Base-by-base conservation (phyloP, 1,284 basidiomycete species). In the Cryptococcus sp. region DNA sequence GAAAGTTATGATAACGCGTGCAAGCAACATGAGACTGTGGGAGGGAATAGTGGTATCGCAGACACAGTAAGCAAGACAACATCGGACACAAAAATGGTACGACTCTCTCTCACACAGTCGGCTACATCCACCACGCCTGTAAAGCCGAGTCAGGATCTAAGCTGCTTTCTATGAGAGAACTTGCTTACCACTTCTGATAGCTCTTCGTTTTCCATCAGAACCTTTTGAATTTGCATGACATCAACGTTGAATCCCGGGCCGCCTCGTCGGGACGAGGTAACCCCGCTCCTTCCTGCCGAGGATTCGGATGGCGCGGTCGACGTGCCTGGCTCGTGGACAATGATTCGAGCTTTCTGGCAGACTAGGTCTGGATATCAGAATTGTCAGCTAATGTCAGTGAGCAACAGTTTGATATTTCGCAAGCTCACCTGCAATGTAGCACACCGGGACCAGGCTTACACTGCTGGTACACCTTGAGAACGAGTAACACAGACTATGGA, bases 351-450 rank as follows among this genome's bases (percentile, higher is more conserved):
- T 59, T 75, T 75, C 55, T 73, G 72, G 54, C 72, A 74, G 25
- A 74, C 72, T 40, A 75, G 69, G 50, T 75, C 73, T 75, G 57
- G 10, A 16, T 16, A 16, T 43, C 22, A 38, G 52, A 29, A 38
- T 39, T 19, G 47, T 23, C 39, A 34, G n/a, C 39, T 19, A 50
- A 22, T 2, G 22, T 8, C n/a, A 11, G n/a, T 38, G 37, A n/a
- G 11, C 16, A 38, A 37, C 5, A 22, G 26, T 22, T 40, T 34
- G 41, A 26, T 26, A 6, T 22, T 0, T 41, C 41, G 16, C 43
- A n/a, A 25, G 61, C 66, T 64, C 66, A 74, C 80, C 78, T 34
- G 79, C 78, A 54, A 79, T 80, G 72, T 80, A 79, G 40, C 77
- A 79, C n/a, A 77, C 75, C 0, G 80, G 79, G 1, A 79, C 68